A percentile compares a stretch with the other conserved stretches of the same genome.
phyloP scores from a whole-genome alignment of 345 rosid genomes.

The Dovyalis caffra region DNA sequence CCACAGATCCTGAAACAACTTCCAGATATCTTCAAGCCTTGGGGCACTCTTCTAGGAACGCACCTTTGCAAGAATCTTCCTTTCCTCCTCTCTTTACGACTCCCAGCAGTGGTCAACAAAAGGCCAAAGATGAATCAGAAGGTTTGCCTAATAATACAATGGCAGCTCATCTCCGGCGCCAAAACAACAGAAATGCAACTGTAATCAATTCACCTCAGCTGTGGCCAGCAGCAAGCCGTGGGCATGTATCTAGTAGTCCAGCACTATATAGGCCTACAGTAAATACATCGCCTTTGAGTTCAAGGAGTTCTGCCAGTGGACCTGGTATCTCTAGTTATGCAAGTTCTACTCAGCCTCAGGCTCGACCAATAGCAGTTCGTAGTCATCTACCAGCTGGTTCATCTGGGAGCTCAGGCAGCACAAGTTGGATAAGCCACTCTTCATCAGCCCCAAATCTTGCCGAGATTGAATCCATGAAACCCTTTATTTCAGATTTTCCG shows the following conservation, averaged over 20 bases:
- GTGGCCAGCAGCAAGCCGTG: constrained; percentile 57
- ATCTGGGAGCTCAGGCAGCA: constrained; percentile 34
- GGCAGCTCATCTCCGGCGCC: constrained; percentile 64
- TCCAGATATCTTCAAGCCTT: constrained; percentile 84
- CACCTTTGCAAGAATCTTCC: constrained; percentile 65
- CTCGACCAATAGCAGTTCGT: constrained; percentile 20
- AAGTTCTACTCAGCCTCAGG: constrained; percentile 37
- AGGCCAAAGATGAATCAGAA: constrained; percentile 46
- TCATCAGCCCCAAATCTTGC: constrained; percentile 71
- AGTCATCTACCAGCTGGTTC: constrained; percentile 31
- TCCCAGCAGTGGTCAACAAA: constrained; percentile 44
- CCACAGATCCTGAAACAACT: constrained; percentile 50
- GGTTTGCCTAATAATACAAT: constrained; percentile 48
- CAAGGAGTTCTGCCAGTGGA: constrained; percentile 29
- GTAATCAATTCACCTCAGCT: constrained; percentile 45
- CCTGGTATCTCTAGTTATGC: constrained; percentile 38
- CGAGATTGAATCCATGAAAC: constrained; percentile 32
- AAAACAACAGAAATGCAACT: constrained; percentile 36
- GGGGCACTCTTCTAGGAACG: constrained; percentile 54
- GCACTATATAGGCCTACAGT: constrained; percentile 25
- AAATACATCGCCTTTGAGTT: constrained; percentile 17
- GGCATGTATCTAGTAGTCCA: constrained; percentile 34
- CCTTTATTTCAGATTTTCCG: constrained; percentile 63
- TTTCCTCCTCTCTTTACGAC: constrained; percentile 78
- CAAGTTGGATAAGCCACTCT: constrained; percentile 53